Evolutionary conservation across 139 green algal genomes (phyloP).

Genomic region (Chlorella sp.): DNA sequence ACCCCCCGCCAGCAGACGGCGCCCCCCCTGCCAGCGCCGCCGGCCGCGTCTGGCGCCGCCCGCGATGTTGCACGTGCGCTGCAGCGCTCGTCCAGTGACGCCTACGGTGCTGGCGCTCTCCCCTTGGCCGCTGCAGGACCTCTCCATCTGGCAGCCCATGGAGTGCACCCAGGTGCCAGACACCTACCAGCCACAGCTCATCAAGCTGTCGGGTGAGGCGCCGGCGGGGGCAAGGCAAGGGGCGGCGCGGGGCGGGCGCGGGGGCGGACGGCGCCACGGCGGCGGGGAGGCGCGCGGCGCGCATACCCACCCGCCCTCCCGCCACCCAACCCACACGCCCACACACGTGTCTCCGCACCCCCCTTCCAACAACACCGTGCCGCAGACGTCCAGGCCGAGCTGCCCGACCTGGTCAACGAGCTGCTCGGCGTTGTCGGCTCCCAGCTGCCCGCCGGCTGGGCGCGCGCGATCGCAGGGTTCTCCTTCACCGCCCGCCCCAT

Average conservation of each 20-base stretch:
- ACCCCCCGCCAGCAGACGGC: too few species aligned
- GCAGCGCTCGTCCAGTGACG: too few species aligned
- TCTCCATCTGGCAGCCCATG: constrained; percentile 67
- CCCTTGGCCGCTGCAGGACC: constrained; percentile 43
- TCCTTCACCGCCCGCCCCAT: constrained; percentile 45
- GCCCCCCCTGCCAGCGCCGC: too few species aligned
- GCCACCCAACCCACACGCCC: too few species aligned
- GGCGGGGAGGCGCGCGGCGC: too few species aligned
- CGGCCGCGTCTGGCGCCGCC: too few species aligned
- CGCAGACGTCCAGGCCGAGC: constrained; percentile 13
- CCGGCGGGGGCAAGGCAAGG: constrained; percentile 1
- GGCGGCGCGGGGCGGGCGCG: neutral
- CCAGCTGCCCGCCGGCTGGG: constrained; percentile 17
- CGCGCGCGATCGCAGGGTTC: neutral
- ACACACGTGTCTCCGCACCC: too few species aligned
- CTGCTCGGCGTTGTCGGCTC: constrained; percentile 3
- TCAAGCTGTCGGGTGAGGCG: constrained; percentile 45
- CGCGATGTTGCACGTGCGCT: too few species aligned
- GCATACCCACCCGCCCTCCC: too few species aligned
- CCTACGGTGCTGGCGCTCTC: too few species aligned
- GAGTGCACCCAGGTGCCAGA: constrained; percentile 51
- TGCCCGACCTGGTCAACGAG: constrained; percentile 32
- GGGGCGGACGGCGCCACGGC: too few species aligned
- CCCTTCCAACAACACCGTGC: too few species aligned
- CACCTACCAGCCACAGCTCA: constrained; percentile 61